Evolutionary conservation across 2,329 filamentous ascomycete species (phyloP), one percentile per base, ranked within the genome.

Genomic region (Tolypocladium cylindrosporum): DNA sequence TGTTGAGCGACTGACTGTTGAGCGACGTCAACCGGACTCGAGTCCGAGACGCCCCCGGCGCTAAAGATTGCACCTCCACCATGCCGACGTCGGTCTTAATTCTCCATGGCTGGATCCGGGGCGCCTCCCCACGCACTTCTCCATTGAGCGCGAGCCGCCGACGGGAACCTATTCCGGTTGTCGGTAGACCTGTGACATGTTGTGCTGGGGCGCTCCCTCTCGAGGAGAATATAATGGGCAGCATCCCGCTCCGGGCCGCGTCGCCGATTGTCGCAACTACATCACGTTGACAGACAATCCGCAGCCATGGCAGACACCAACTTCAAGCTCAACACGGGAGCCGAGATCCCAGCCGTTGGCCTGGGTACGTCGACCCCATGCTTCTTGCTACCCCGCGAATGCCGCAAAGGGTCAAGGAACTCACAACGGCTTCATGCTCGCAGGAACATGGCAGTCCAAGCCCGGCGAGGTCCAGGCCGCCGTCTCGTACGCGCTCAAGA

Each of bases 271-370:
- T 21, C 9, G 11, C 48, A 3, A n/a, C 19, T 14, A 14, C 48
- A 21, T 8, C 2, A 21, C 16, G 8, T 11, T 21, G 31, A 37
- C 48, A 36, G 10, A 21, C 41, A 10, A 19, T 10, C 36, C 48
- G 19, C 31, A 37, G 11, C 4, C 48, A 57, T 55, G 57, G 40
- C 53, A 21, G 13, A 21, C 11, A 56, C 34, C 62, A 77, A 75
- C 27, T 86, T 84, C 73, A 85, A 80, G 67, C 80, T 88, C 63
- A 88, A 88, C 75, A 86, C 78, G 42, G 84, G 84, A 59, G 73
- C 77, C 58, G 75, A 82, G 61, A 87, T 88, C 61, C 85, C 85
- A 54, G 81, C 84, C 43, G 69, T 88, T 24, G 85, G 84, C 56
- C 77, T 87, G 37, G 84, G 83, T 85, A 74, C 53, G 75, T 65